Percentiles rank a stretch among this genome's conserved stretches.
These are phyloP conservation scores for Wilhelminamyces savonicus DNA, from an alignment of 805 yeast species.

Conservation along the genomic window DNA sequence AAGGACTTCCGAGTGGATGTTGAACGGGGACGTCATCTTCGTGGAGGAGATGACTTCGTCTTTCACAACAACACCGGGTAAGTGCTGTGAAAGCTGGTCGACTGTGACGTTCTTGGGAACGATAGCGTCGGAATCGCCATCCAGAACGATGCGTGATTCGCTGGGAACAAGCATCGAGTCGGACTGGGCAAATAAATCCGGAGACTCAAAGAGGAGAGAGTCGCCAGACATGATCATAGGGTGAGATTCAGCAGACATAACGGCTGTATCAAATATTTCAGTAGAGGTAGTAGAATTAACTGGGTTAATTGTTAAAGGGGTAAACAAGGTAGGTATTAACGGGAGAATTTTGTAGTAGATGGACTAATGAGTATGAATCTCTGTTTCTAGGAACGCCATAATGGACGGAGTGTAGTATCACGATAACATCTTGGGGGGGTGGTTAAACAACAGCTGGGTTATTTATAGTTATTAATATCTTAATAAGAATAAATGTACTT, in stretches of 20 bases:
- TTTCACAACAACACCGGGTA: constrained; percentile 14
- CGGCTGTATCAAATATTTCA: constrained; percentile 18
- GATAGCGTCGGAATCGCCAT: constrained; percentile 6
- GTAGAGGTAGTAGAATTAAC: constrained; percentile 6
- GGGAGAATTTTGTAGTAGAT: constrained; percentile 1
- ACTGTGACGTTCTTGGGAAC: constrained; percentile 12
- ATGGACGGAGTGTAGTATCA: constrained; percentile 23
- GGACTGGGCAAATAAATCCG: constrained; percentile 14
- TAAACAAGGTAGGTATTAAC: constrained; percentile 1
- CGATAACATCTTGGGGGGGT: constrained; percentile 26
- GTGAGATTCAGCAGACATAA: constrained; percentile 5
- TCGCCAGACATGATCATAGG: constrained; percentile 18
- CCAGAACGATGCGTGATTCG: constrained; percentile 7
- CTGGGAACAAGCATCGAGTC: constrained; percentile 8
- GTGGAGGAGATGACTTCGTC: too few species aligned
- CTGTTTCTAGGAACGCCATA: constrained; percentile 23
- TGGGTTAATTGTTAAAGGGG: constrained; percentile 6
- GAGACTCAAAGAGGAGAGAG: constrained; percentile 18
- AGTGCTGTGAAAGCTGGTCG: constrained; percentile 20
- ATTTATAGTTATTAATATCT: constrained; percentile 11
- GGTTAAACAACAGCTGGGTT: constrained; percentile 19
- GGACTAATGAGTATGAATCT: constrained; percentile 3
- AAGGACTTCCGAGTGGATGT: constrained; percentile 46
- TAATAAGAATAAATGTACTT: constrained; percentile 11
- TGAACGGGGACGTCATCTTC: constrained; percentile 37